Percentiles rank a stretch among this genome's conserved stretches.
Conservation (phyloP, 2,329 filamentous ascomycete genomes). For the Tolypocladium endophyticum region DNA sequence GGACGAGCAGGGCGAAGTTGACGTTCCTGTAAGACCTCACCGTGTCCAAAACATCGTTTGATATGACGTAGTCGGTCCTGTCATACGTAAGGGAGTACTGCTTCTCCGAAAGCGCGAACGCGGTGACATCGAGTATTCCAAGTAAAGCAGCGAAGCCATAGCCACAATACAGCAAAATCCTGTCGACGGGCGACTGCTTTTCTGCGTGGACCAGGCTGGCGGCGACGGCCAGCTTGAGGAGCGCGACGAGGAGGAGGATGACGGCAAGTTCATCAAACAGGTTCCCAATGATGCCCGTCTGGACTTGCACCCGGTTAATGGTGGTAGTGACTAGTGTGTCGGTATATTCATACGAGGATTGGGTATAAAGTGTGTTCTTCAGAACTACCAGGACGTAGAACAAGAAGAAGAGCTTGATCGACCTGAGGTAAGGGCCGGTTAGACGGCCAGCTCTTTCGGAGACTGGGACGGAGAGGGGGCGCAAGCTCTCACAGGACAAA, state of each 20-base stretch:
- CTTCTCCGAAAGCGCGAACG: constrained; percentile 9
- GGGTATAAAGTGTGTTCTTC: no score
- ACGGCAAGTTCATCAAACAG: constrained; percentile 3
- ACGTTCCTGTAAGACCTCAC: constrained; percentile 1
- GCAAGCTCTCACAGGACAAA: constrained; percentile 13
- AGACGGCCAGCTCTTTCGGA: not conserved
- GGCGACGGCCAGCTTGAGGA: constrained; percentile 11
- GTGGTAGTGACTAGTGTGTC: not conserved
- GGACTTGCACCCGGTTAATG: not conserved
- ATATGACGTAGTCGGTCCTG: not conserved
- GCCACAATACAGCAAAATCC: constrained; percentile 5
- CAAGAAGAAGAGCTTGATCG: not conserved
- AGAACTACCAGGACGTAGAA: not conserved
- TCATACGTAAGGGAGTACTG: constrained; percentile 1
- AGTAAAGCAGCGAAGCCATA: constrained; percentile 8
- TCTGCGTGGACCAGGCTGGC: constrained; percentile 9
- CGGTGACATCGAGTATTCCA: constrained; percentile 5
- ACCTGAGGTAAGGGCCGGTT: not conserved
- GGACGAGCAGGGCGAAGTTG: constrained; percentile 5
- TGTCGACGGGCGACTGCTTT: constrained; percentile 2
- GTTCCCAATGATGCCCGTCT: constrained; percentile 2
- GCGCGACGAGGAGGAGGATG: constrained; percentile 12
- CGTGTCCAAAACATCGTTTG: not conserved
- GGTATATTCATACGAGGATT: no score
- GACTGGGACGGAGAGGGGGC: not conserved